Base-by-base conservation (phyloP, 202 grass and related monocot species). In the Musa balbisiana region DNA sequence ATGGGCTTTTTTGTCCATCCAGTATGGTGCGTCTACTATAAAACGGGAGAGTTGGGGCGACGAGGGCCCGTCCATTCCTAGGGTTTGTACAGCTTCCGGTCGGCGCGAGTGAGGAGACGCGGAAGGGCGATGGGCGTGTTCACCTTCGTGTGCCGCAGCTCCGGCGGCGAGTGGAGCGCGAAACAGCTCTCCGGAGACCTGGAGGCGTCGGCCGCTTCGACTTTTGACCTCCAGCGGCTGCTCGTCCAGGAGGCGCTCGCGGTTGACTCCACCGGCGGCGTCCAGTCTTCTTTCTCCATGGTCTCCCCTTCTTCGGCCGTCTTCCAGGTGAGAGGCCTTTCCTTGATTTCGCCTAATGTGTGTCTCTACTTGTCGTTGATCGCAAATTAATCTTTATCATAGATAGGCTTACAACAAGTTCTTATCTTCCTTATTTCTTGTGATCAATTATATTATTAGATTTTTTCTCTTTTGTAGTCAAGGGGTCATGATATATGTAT, bases 281-380 rank as follows among this genome's bases (percentile, higher is more conserved):
- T 92, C 43, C 87, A 92, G 78, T 89, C 90, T 10, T 92, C 90
- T 63, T 92, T 92, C 80, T 24, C 90, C 80, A 76, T 89, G 84
- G 87, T 92, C 78, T 58, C 85, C 9, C 87, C 90, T 67, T 76
- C 1, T 54, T 92, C 87, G 22, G 90, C 90, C 19, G 81, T 92
- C 67, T 92, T 87, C 84, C 90, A 92, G 90, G 90, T 92, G 73
- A 60, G 65, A 13, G 20, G 64, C 24, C 3, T 15, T 67, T 16
- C 26, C 8, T 67, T 43, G 16, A 49, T 67, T 5, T 43, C 27
- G 3, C 25, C 33, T 1, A 43, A 8, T 43, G 33, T 43, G 33
- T 43, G 33, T 43, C 29, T 33, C 33, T 43, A 43, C 5, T 43
- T 1, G 1, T 43, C 33, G 33, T 43, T 43, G 33, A 43, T 43